Evolutionary conservation across 192 early-diverging fungal genomes (phyloP), one percentile per base, ranked within the genome.

Genomic region (Physocladia obscura): DNA sequence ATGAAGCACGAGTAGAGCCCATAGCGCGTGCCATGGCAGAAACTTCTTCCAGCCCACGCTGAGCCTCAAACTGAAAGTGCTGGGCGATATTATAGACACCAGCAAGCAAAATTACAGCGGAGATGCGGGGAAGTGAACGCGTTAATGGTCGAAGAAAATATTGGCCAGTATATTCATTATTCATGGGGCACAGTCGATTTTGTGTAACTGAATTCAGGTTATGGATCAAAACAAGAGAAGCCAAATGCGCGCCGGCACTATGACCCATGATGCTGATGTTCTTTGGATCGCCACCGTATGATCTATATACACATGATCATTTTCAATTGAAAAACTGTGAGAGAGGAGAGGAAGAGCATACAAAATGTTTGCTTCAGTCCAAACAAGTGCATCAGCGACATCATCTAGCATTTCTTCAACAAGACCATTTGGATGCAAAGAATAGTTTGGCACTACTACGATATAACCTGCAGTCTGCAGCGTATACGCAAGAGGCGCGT

Each of bases 231-330:
- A 75, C 63, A 19, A 77, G n/a, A 40, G 68, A 62, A 32, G 35
- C 57, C 15, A 82, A 57, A 50, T 82, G 80, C 17, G 76, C 78
- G 30, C 80, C 80, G 3, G 78, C 80, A 22, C 58, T 47, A 51
- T 81, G 76, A 3, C 80, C 78, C 74, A 82, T 75, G 30, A 81
- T 32, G 36, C 47, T 34, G 56, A 82, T 78, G 11, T 81, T 49
- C 21, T 29, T 26, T 4, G 64, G 47, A 48, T 75, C 62, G 11
- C 78, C 78, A 1, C 70, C 80, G 55, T 80, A 80, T 11, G 24
- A 4, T 17, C 44, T 77, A 56, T 40, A 4, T 44, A n/a, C 8
- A 5, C 4, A 49, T 8, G 21, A 40, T 39, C 11, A 13, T 44
- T 44, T 8, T n/a, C n/a, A n/a, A 44, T 13, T 44, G 40, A 13